Base-by-base conservation (phyloP, 768 basidiomycete species). In the Mycena rebaudengoi region DNA sequence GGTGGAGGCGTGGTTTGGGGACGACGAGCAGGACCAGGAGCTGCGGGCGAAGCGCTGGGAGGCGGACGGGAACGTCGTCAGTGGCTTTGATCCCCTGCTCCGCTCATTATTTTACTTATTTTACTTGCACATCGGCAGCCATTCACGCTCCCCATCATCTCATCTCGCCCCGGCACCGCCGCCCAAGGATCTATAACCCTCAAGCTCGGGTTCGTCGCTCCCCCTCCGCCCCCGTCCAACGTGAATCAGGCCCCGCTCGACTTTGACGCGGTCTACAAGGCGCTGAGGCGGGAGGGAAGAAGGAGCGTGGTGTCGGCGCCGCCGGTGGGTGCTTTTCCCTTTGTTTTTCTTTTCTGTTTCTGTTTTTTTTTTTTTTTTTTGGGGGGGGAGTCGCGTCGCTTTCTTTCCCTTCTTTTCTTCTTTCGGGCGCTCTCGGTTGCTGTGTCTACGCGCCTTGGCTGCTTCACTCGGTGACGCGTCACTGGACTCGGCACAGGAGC, bases 1-100 rank as follows among this genome's bases (percentile, higher is more conserved):
- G 0, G 73, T 97, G n/a, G 89, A 89, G 20, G 88, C 92, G 32
- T 97, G 95, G 94, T 98, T 96, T 59, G 55, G 62, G 14, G 68
- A 70, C 37, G 58, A n/a, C n/a, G n/a, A n/a, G n/a, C n/a, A n/a
- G n/a, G n/a, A n/a, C n/a, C n/a, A n/a, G n/a, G n/a, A n/a, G n/a
- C n/a, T 74, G 25, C 75, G 76, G 18, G 76, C 79, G 0, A 85
- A 82, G 62, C 84, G 71, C 12, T 95, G 86, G 77, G 83, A 86
- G 45, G 87, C 91, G 41, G 75, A 81, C 11, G 80, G 76, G n/a
- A 94, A 96, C 71, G 85, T 86, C 76, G 95, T 93, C 33, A 25
- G 87, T 79, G 11, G 30, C 25, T 44, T 18, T 39, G 40, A 28
- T 35, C 44, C 32, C 54, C 25, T 44, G 33, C 50, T 61, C 60